Percentiles rank a stretch among this genome's conserved stretches.
Conservation (phyloP, 805 yeast species). For the Helenozyma baotianmanensis region DNA sequence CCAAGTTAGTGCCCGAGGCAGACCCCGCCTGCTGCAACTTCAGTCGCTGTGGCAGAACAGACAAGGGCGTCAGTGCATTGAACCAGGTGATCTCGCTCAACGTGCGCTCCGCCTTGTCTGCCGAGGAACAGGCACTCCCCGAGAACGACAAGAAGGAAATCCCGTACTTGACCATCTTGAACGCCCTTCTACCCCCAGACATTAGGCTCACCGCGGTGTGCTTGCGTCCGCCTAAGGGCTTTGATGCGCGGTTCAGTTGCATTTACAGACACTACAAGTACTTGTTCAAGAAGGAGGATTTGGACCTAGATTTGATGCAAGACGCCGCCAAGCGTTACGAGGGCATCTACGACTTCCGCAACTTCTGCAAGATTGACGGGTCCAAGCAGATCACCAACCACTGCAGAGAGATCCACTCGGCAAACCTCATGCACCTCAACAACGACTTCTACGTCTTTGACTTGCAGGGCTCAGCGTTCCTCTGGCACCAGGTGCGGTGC, state of each 20-base stretch:
- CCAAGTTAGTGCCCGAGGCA: constrained; percentile 58
- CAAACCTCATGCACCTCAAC: constrained; percentile 41
- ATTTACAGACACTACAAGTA: constrained; percentile 81
- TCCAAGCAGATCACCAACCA: constrained; percentile 86
- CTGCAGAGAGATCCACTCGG: constrained; percentile 53
- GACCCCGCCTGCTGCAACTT: constrained; percentile 64
- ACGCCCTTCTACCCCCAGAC: constrained; percentile 74
- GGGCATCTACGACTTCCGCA: constrained; percentile 88
- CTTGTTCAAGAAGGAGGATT: constrained; percentile 52
- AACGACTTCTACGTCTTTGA: constrained; percentile 64
- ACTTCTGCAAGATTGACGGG: constrained; percentile 92
- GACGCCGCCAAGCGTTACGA: constrained; percentile 57
- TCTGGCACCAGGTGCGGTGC: constrained; percentile 98
- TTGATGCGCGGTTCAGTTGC: constrained; percentile 94
- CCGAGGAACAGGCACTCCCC: constrained; percentile 58
- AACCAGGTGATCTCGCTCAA: constrained; percentile 83
- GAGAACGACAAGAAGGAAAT: constrained; percentile 62
- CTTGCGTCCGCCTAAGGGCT: constrained; percentile 73
- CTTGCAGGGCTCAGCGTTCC: constrained; percentile 80
- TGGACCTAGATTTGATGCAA: constrained; percentile 66
- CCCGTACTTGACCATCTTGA: constrained; percentile 70
- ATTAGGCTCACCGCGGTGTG: constrained; percentile 79
- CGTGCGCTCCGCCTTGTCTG: constrained; percentile 63
- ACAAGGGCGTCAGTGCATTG: constrained; percentile 95
- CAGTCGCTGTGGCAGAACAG: constrained; percentile 93